Evolutionary conservation across 176 grass and related monocot genomes (phyloP).

Genomic region (Alopecurus myosuroides): DNA sequence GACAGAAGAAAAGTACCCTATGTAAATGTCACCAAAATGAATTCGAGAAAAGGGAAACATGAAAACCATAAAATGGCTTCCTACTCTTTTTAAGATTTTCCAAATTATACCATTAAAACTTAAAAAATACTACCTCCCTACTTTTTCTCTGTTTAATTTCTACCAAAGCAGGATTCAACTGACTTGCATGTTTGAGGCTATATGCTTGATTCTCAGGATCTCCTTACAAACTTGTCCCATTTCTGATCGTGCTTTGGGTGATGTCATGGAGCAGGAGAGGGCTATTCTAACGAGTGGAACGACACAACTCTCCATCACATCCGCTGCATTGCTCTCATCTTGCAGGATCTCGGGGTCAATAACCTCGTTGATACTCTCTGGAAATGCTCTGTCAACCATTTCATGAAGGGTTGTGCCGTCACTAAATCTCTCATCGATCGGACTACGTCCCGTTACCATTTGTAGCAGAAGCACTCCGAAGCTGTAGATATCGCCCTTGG

Average conservation of each 20-base stretch:
- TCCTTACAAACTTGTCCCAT: slow-evolving; percentile 23
- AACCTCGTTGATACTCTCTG: neutral
- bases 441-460: slow-evolving; percentile 10
- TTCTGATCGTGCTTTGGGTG: neutral
- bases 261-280: slow-evolving; percentile 22
- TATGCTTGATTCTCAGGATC: slow-evolving; percentile 26
- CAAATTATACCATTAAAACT: too few species aligned
- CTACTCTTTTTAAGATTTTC: too few species aligned
- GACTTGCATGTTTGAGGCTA: neutral
- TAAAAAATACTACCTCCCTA: neutral
- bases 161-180: neutral
- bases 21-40: neutral
- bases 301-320: slow-evolving; percentile 18
- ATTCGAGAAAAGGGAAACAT: neutral
- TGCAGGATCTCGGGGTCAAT: neutral
- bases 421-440: neutral
- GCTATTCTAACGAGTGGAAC: slow-evolving; percentile 32
- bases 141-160: neutral
- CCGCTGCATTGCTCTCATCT: neutral
- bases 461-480: slow-evolving; percentile 29
- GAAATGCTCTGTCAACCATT: neutral
- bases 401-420: neutral
- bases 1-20: too few species aligned
- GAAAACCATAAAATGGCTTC: too few species aligned
- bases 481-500: slow-evolving; percentile 30